phyloP scores from a whole-genome alignment of 192 early-diverging fungal genomes.

The Coemansia sp. region DNA sequence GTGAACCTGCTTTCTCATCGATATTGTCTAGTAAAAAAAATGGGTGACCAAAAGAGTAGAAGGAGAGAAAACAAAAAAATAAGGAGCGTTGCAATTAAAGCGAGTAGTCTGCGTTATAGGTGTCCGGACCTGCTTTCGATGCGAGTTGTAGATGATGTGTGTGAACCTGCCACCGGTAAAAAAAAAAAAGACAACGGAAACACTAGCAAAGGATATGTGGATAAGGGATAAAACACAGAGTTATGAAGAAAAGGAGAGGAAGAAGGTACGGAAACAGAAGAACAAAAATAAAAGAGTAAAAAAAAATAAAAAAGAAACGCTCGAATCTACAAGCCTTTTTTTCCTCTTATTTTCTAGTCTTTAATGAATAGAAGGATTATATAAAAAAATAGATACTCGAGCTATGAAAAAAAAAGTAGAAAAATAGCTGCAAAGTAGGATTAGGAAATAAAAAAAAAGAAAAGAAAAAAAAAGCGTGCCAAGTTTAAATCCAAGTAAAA shows the following conservation, averaged over 20 bases:
- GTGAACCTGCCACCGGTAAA: not conserved
- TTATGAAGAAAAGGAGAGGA: not conserved
- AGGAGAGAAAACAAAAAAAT: too few species aligned
- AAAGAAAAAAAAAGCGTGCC: not conserved
- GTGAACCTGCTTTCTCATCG: not conserved
- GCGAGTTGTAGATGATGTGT: too few species aligned
- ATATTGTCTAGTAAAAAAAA: not conserved
- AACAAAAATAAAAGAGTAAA: not conserved
- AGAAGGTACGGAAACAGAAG: not conserved
- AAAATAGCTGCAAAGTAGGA: not conserved
- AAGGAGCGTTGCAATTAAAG: too few species aligned
- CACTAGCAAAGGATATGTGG: not conserved
- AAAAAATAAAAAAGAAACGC: conserved; percentile 4
- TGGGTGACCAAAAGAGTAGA: too few species aligned
- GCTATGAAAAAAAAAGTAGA: conserved; percentile 2
- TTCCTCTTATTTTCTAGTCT: not conserved
- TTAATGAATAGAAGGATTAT: not conserved
- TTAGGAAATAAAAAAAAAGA: not conserved
- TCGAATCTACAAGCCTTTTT: not conserved
- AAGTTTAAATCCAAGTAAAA: not conserved
- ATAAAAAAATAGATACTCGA: not conserved
- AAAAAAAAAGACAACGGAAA: conserved; percentile 9
- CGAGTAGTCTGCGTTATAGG: too few species aligned
- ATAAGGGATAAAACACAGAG: not conserved
- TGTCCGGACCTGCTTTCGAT: too few species aligned